Evolutionary conservation across 768 basidiomycete species (phyloP), one percentile per base, ranked within the genome.

Genomic region (Astraeus odoratus): DNA sequence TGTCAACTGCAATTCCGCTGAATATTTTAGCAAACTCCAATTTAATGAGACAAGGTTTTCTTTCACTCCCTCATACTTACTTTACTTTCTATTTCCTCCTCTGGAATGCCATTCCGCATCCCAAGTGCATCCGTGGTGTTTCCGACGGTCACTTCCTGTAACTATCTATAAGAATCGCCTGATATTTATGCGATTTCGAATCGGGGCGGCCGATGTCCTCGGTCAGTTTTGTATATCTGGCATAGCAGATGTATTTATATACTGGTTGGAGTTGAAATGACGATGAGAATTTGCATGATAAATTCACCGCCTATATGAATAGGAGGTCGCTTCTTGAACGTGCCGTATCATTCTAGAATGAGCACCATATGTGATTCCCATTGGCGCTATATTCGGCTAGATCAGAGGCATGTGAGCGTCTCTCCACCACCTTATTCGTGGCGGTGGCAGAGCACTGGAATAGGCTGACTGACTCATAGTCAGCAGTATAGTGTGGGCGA

Each of bases 21-120:
- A 19, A 48, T 48, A 48, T 40, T 48, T 47, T 52, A 46, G 16
- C 46, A 36, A 49, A 36, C 25, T 36, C 39, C 58, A 57, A 50
- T 58, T 54, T 52, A 58, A 47, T 50, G 43, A 50, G 49, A 37
- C 29, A 45, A 39, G 36, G 44, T 22, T 38, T 50, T 34, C 48
- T 39, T 40, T 24, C 10, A 31, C 48, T 34, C 48, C 39, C 39
- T 24, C 10, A 31, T 47, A 18, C 31, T 31, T 54, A 46, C 48
- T 58, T 33, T 43, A 42, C 45, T 30, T 24, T 49, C 22, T n/a
- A 10, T 24, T 39, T 15, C 22, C 37, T 24, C 16, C 16, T 19
- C 3, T 18, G 8, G 23, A 23, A 10, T 12, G 46, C 27, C 30
- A 43, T 36, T 39, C 47, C 35, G 42, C 58, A 51, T 46, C 49